phyloP scores from a whole-genome alignment of 257 asterid genomes.

The Linaria vulgaris region DNA sequence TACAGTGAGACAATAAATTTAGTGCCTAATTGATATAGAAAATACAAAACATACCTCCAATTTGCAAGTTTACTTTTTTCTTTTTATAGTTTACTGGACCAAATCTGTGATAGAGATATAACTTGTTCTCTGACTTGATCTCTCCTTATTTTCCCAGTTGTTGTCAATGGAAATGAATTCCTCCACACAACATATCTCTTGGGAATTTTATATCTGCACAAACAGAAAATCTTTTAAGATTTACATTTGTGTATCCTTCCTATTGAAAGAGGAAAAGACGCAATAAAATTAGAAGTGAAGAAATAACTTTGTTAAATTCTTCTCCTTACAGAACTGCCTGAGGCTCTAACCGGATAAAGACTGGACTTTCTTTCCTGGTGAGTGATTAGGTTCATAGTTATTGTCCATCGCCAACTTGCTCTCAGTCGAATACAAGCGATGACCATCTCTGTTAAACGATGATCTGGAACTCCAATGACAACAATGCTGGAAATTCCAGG shows the following conservation, averaged over 20 bases:
- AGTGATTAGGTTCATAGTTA: constrained; percentile 21
- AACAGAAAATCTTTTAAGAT: not conserved
- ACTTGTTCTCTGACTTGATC: constrained; percentile 57
- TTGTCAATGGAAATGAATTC: constrained; percentile 63
- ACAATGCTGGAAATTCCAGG: constrained; percentile 58
- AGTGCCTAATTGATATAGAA: too few species aligned
- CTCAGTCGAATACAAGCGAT: constrained; percentile 59
- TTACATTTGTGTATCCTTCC: constrained; percentile 2
- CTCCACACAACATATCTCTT: constrained; percentile 55
- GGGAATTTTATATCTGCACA: constrained; percentile 78
- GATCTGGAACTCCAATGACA: constrained; percentile 71
- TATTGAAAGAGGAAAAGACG: not conserved
- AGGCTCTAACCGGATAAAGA: constrained; percentile 55
- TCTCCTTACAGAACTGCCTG: constrained; percentile 59
- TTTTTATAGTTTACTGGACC: constrained; percentile 56
- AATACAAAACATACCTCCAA: too few species aligned
- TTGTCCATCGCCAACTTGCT: constrained; percentile 75
- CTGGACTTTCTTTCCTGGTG: constrained; percentile 27
- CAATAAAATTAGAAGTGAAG: not conserved
- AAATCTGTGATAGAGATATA: constrained; percentile 36
- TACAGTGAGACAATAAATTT: too few species aligned
- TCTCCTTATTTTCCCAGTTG: constrained; percentile 79
- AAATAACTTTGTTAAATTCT: constrained; percentile 60
- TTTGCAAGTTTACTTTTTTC: too few species aligned
- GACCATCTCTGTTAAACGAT: constrained; percentile 71